Conservation (phyloP, 352 stramenopile species). For the Aphanomyces stellatus region DNA sequence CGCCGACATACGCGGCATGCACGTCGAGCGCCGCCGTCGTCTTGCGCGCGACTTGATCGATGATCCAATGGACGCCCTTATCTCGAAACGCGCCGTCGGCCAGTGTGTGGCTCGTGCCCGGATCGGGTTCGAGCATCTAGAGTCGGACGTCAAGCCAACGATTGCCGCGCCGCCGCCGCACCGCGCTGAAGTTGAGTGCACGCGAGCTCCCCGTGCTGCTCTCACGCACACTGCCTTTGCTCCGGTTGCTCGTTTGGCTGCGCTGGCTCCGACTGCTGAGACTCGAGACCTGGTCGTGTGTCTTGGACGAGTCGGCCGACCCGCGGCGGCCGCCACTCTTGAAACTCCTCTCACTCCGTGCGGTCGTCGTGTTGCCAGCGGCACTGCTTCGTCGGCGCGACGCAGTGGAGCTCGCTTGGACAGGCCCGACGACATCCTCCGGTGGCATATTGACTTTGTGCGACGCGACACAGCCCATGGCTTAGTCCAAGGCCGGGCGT, state of each 20-base stretch:
- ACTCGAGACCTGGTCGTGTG: no score
- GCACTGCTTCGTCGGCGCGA: no score
- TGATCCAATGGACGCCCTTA: background rate
- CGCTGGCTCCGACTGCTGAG: background rate
- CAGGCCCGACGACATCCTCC: no score
- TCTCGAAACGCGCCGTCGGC: constrained; percentile 1
- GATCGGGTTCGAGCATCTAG: background rate
- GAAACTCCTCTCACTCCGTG: no score
- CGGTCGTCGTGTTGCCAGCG: no score
- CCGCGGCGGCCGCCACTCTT: no score
- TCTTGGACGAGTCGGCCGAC: no score
- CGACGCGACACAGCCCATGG: no score
- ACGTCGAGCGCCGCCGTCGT: background rate
- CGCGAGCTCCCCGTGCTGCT: background rate
- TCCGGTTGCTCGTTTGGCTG: background rate
- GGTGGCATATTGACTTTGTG: no score
- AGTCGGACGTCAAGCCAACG: background rate
- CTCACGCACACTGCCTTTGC: background rate
- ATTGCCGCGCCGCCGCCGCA: background rate
- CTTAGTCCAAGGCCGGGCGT: no score
- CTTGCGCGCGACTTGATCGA: background rate
- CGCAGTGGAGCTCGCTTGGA: no score
- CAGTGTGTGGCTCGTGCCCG: background rate
- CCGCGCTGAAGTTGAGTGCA: background rate
- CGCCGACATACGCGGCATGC: background rate